These are phyloP conservation scores for Colletotrichum gloeosporioides DNA, from an alignment of 2,329 filamentous ascomycete genomes.

Conservation along the genomic window DNA sequence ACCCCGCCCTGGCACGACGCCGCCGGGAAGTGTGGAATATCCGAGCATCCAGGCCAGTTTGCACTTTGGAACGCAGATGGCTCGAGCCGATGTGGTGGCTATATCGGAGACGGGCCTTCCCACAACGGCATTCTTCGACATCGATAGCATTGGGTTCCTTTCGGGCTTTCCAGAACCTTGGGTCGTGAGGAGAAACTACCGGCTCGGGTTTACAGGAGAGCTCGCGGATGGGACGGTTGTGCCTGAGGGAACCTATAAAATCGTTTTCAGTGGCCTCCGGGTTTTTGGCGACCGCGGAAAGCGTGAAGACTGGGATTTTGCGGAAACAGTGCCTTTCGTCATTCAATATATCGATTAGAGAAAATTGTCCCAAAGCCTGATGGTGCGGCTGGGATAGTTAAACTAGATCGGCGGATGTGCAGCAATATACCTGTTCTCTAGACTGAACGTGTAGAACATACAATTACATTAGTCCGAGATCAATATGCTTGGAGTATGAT, in stretches of 20 bases:
- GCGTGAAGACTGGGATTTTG: background rate
- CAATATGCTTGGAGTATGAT: too few species aligned
- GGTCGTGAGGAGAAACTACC: background rate
- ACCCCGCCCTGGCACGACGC: conserved; percentile 15
- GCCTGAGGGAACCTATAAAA: conserved; percentile 27
- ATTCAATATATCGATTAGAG: background rate
- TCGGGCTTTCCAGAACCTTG: conserved; percentile 17
- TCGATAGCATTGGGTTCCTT: conserved; percentile 24
- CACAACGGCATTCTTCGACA: conserved; percentile 19
- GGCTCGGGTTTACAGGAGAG: conserved; percentile 21
- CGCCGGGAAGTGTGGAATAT: background rate
- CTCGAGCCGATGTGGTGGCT: conserved; percentile 26
- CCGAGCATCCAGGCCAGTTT: background rate
- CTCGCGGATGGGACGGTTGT: conserved; percentile 27
- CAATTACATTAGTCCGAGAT: too few species aligned
- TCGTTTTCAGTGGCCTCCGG: conserved; percentile 26
- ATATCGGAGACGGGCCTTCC: background rate
- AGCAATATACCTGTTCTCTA: too few species aligned
- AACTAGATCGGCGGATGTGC: too few species aligned
- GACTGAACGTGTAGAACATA: too few species aligned
- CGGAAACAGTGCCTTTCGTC: background rate
- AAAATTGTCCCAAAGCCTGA: background rate
- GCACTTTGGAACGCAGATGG: conserved; percentile 18
- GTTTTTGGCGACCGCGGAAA: conserved; percentile 26
- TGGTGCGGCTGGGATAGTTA: too few species aligned